Base-by-base conservation (phyloP, 2,329 filamentous ascomycete genomes). In the Amylocarpus encephaloides region DNA sequence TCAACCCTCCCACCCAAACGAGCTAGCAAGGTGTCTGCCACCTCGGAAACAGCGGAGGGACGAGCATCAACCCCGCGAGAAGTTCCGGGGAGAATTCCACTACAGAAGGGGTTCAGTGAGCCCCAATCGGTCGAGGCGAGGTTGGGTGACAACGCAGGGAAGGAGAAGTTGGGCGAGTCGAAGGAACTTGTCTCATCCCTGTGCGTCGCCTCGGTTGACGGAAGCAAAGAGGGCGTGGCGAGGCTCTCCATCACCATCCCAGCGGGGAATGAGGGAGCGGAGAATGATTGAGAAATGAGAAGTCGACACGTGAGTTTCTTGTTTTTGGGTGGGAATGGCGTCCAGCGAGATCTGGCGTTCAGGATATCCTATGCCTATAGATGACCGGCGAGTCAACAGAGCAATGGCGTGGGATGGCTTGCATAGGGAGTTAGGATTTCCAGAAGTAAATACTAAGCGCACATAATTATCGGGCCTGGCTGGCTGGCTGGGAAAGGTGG, bases 211-310 rank as follows among this genome's bases (percentile, higher is more conserved):
- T 52, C 55, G 7, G 48, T 36, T 10, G 64, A 64, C 32, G 49
- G 46, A 5, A 60, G 50, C 11, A 65, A 61, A 35, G 64, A 66
- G 19, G 63, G 56, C 40, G 52, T 50, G 22, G 59, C 68, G 50
- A 60, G 64, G 44, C 59, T 70, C 40, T 70, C 68, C 13, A 66
- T 70, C 30, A 64, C 68, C 12, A 70, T 71, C 49, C 68, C 67
- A 22, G 59, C 62, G 11, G 52, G 62, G 16, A 64, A 60, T 43
- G 54, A 57, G 18, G 57, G 42, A 58, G 35, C 29, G 12, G 7
- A 43, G 11, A 30, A 36, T 35, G n/a, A 41, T 3, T 12, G 36
- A 39, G 5, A 26, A n/a, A 15, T 29, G 39, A 36, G 30, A 34
- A 36, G 46, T 35, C 18, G 26, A 22, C 12, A 15, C 12, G 5